Evolutionary conservation across 495 filamentous ascomycete species (phyloP).

Genomic region (Pyrenopolyporus hunteri): DNA sequence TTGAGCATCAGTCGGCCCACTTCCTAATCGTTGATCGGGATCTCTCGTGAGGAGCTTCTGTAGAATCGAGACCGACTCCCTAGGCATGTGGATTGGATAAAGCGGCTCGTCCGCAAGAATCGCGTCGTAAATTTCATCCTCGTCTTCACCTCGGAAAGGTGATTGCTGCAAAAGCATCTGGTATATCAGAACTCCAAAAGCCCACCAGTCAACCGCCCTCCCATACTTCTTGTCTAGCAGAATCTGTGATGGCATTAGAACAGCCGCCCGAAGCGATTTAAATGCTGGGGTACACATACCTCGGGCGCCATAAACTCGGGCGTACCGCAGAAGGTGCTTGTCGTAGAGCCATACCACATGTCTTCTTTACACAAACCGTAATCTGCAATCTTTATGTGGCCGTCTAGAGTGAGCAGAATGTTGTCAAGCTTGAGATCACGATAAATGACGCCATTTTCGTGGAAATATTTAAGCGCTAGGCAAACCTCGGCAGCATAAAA

Average conservation of each 20-base stretch:
- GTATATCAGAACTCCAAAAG: conserved; percentile 99
- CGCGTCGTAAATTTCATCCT: conserved; percentile 99
- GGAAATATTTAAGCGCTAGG: conserved; percentile 97
- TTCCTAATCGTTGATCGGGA: conserved; percentile 88
- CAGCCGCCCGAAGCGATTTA: not conserved
- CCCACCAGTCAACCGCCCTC: conserved; percentile 99
- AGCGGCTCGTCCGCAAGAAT: conserved; percentile 97
- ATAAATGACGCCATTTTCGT: conserved; percentile 99
- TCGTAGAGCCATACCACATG: conserved; percentile 98
- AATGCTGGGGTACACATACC: conserved; percentile 56
- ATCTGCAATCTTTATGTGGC: conserved; percentile 98
- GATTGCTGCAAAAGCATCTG: conserved; percentile 99
- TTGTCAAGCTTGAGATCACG: conserved; percentile 99
- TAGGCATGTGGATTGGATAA: conserved; percentile 98
- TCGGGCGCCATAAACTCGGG: conserved; percentile 99
- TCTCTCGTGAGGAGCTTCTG: conserved; percentile 97
- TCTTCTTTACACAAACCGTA: conserved; percentile 99
- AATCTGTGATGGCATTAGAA: conserved; percentile 64
- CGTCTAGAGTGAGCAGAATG: conserved; percentile 93
- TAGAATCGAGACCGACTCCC: conserved; percentile 95
- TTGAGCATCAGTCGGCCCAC: conserved; percentile 95
- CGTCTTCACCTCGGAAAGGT: conserved; percentile 97
- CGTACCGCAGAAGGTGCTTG: conserved; percentile 98
- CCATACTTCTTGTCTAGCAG: conserved; percentile 98
- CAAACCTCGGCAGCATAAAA: conserved; percentile 99